phyloP scores from a whole-genome alignment of 2,329 filamentous ascomycete species.

The Coleophoma cylindrospora region DNA sequence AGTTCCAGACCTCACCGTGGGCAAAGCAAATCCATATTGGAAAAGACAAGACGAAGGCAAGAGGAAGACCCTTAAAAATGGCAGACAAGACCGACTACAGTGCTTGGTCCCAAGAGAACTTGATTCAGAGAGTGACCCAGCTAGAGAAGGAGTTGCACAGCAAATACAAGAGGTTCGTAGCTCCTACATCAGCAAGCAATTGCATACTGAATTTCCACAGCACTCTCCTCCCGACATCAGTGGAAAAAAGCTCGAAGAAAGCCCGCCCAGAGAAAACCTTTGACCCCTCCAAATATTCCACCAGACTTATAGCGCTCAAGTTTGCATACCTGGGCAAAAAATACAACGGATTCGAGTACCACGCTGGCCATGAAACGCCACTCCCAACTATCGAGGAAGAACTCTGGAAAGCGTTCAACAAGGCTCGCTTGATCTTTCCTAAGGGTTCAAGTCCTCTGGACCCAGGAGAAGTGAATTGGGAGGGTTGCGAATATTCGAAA shows the following conservation, averaged over 20 bases:
- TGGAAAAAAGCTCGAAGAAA: constrained; percentile 35
- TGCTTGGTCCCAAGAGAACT: constrained; percentile 62
- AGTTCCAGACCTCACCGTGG: too few relatives aligned
- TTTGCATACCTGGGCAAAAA: constrained; percentile 87
- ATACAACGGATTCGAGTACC: constrained; percentile 92
- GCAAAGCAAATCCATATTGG: too few relatives aligned
- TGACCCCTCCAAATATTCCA: constrained; percentile 76
- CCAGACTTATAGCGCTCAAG: constrained; percentile 83
- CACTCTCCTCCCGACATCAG: constrained; percentile 18
- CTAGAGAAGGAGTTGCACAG: constrained; percentile 61
- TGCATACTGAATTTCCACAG: too few relatives aligned
- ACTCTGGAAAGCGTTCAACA: constrained; percentile 85
- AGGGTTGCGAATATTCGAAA: constrained; percentile 86
- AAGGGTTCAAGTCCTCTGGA: constrained; percentile 33
- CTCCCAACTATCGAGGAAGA: constrained; percentile 87
- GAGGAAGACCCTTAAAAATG: neutral
- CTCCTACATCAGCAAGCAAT: constrained; percentile 7
- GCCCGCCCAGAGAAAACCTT: constrained; percentile 33
- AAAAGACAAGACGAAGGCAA: too few relatives aligned
- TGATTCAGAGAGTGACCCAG: constrained; percentile 62
- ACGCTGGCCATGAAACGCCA: constrained; percentile 61
- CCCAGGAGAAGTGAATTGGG: constrained; percentile 65
- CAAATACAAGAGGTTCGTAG: constrained; percentile 31
- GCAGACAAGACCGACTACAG: constrained; percentile 44
- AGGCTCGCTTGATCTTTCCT: constrained; percentile 76